A percentile compares a stretch with the other conserved stretches of the same genome.
Evolutionary conservation across 75 land plant genomes (phyloP).

Genomic region (Selaginella moellendorffii): DNA sequence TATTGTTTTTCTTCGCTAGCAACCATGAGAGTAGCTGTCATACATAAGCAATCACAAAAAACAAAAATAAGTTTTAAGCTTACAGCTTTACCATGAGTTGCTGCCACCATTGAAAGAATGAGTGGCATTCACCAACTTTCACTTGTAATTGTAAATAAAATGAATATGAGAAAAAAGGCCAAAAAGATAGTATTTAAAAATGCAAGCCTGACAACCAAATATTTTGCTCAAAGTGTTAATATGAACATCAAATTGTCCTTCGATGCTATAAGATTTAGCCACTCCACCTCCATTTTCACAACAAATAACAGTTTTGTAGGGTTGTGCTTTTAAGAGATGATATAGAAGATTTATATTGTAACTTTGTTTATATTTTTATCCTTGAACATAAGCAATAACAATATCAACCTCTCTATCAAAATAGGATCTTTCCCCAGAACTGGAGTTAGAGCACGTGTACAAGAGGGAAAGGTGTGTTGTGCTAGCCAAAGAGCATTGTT

Average conservation of each 20-base stretch:
- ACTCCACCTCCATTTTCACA: constrained; percentile 92
- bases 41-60: not conserved
- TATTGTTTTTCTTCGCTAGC: constrained; percentile 63
- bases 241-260: constrained; percentile 68
- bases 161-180: no score
- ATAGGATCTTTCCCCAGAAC: no score
- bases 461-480: no score
- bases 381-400: no score
- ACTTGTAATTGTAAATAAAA: constrained; percentile 60
- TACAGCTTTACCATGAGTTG: constrained; percentile 85
- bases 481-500: no score
- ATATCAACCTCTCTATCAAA: no score
- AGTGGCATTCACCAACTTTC: constrained; percentile 80
- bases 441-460: no score
- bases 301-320: constrained; percentile 91
- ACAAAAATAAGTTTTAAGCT: no score
- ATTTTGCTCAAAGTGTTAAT: constrained; percentile 95
- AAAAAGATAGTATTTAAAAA: no score
- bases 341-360: constrained; percentile 45
- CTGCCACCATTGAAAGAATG: constrained; percentile 74
- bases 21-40: constrained; percentile 75
- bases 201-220: constrained; percentile 74
- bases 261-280: constrained; percentile 60
- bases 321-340: constrained; percentile 29
- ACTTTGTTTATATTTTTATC: no score